Base-by-base conservation (phyloP, 2,329 filamentous ascomycete genomes). In the Emydomyces testavorans region DNA sequence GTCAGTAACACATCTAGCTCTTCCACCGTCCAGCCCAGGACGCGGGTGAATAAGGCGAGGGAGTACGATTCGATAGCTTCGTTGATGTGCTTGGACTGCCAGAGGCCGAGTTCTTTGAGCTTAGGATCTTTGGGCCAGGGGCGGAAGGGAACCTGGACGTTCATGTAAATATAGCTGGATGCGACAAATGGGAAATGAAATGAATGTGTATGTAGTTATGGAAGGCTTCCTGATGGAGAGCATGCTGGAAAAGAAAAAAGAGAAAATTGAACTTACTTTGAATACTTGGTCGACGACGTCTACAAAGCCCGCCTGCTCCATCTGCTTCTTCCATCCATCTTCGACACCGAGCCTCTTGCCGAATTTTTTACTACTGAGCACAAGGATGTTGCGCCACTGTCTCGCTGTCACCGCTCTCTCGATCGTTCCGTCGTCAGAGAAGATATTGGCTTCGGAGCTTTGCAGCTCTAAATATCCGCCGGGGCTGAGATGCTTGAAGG, bases 401-500 rank as follows among this genome's bases (percentile, higher is more conserved):
- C 21, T 50, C 34, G 46, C 50, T 49, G 1, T 49, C 46, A 20
- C 53, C 51, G 26, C 26, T 24, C 26, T 43, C 23, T 28, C 51
- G 28, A 48, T 48, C 23, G 53, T 50, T 1, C 32, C 39, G 11
- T 49, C 35, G 31, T 53, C 53, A 3, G 53, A 52, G 5, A 41
- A 50, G 2, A 52, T 31, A 4, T 18, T 18, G 6, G 21, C 40
- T 16, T 46, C 43, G 34, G 37, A 53, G 49, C 71, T 69, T 39
- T 68, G 63, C 48, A 65, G 67, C 56, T 70, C 68, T 11, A 68
- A 50, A 52, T 62, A 79, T 6, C 71, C 71, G 6, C 71, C 71
- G 0, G 68, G 67, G 2, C 60, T 60, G 0, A 73, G 62, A 50
- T 67, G 67, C 23, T 44, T 13, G 39, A 31, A 38, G 16, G 42